Conservation (phyloP, 176 grass and related monocot genomes). For the Ensete glaucum region DNA sequence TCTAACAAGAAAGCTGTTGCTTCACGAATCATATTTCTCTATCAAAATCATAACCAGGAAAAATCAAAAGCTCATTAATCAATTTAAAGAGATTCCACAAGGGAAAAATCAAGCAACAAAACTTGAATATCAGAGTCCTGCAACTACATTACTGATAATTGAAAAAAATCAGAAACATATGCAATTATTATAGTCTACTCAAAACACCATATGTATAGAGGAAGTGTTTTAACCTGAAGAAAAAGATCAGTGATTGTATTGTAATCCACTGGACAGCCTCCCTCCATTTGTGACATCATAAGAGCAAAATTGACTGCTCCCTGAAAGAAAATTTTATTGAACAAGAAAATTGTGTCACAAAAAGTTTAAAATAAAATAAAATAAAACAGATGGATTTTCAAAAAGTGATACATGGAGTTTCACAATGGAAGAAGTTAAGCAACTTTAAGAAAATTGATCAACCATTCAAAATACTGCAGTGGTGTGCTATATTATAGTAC, state of each 20-base stretch:
- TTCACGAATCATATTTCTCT: slow-evolving; percentile 91
- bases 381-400: neutral
- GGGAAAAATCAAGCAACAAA: neutral
- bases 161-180: neutral
- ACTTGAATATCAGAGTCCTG: neutral
- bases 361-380: neutral
- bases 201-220: slow-evolving; percentile 21
- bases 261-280: slow-evolving; percentile 15
- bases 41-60: slow-evolving; percentile 10
- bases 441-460: neutral
- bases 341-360: neutral
- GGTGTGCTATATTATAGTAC: neutral
- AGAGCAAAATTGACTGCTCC: slow-evolving; percentile 20
- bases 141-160: neutral
- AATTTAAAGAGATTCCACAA: neutral
- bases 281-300: slow-evolving; percentile 30
- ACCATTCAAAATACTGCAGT: neutral
- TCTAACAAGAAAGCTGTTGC: slow-evolving; percentile 92
- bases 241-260: slow-evolving; percentile 89
- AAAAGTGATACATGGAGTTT: neutral
- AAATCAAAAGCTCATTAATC: neutral
- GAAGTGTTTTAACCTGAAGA: slow-evolving; percentile 58
- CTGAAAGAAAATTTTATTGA: neutral
- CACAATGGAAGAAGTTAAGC: neutral
- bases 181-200: neutral